These are phyloP conservation scores for Carpinus viminea DNA, from an alignment of 306 rosid genomes.

Conservation along the genomic window DNA sequence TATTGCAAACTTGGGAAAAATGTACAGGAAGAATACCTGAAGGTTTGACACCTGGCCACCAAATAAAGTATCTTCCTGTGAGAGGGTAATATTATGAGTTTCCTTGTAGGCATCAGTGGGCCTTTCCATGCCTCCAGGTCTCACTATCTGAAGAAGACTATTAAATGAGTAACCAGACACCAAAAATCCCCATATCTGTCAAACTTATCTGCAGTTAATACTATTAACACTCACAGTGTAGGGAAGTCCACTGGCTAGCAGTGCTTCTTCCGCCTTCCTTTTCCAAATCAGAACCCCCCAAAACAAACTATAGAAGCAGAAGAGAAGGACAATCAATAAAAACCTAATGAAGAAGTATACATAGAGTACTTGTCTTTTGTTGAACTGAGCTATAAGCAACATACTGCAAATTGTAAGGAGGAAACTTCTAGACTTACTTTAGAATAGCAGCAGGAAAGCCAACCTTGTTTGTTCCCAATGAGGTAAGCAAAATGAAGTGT, in stretches of 20 bases:
- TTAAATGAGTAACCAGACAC: constrained; percentile 14
- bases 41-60: constrained; percentile 97
- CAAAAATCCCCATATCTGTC: background rate
- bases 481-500: constrained; percentile 86
- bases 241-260: constrained; percentile 87
- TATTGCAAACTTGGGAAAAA: constrained; percentile 10
- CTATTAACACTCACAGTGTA: constrained; percentile 68
- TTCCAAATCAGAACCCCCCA: constrained; percentile 98
- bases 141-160: constrained; percentile 77
- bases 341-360: constrained; percentile 4
- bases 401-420: constrained; percentile 21
- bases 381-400: constrained; percentile 12
- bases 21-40: constrained; percentile 56
- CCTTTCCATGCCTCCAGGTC: constrained; percentile 99
- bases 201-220: constrained; percentile 15
- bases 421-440: constrained; percentile 61
- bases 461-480: constrained; percentile 90
- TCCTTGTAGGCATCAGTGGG: constrained; percentile 98
- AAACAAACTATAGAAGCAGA: constrained; percentile 67
- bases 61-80: constrained; percentile 83
- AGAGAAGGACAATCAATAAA: constrained; percentile 23
- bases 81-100: constrained; percentile 83
- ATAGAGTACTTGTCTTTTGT: background rate
- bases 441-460: constrained; percentile 98
- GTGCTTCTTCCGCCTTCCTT: constrained; percentile 95